phyloP scores from a whole-genome alignment of 1,284 basidiomycete species.

The Dichomitus squalens region DNA sequence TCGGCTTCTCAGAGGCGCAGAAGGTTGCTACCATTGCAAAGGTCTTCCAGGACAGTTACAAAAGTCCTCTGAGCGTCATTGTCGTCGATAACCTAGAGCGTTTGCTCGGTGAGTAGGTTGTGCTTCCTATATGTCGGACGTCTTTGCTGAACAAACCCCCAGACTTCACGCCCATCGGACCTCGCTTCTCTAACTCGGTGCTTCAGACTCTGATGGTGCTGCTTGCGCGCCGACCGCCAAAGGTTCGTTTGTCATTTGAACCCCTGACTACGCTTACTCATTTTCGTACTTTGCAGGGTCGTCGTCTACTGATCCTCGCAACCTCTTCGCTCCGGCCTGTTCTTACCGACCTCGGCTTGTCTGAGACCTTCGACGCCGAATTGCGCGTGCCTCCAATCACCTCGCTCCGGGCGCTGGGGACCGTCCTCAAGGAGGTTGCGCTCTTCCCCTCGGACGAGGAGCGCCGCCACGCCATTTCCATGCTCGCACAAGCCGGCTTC shows the following conservation, averaged over 20 bases:
- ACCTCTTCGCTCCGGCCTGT: constrained; percentile 91
- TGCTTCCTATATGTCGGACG: not conserved
- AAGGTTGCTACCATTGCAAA: constrained; percentile 95
- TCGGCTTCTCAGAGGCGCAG: constrained; percentile 89
- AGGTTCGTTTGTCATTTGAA: constrained; percentile 51
- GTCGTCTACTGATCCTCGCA: constrained; percentile 89
- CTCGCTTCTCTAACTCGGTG: constrained; percentile 93
- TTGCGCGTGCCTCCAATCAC: constrained; percentile 86
- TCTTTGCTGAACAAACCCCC: not conserved
- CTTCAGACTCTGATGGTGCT: constrained; percentile 92
- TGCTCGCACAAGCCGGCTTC: constrained; percentile 81
- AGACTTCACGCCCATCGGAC: constrained; percentile 99
- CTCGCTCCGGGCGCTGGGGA: constrained; percentile 71
- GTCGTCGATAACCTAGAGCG: constrained; percentile 96
- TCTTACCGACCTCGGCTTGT: constrained; percentile 88
- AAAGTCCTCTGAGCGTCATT: constrained; percentile 94
- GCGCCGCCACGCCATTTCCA: constrained; percentile 59
- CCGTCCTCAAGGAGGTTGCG: constrained; percentile 82
- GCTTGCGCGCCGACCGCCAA: constrained; percentile 89
- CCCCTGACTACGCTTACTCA: constrained; percentile 4
- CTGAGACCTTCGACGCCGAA: constrained; percentile 89
- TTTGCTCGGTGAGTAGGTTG: constrained; percentile 68
- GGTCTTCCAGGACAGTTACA: constrained; percentile 95
- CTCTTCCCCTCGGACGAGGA: constrained; percentile 73
- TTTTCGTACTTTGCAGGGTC: constrained; percentile 58